These are phyloP conservation scores for Ambrosia trifida DNA, from an alignment of 129 eudicot genomes.

Conservation along the genomic window DNA sequence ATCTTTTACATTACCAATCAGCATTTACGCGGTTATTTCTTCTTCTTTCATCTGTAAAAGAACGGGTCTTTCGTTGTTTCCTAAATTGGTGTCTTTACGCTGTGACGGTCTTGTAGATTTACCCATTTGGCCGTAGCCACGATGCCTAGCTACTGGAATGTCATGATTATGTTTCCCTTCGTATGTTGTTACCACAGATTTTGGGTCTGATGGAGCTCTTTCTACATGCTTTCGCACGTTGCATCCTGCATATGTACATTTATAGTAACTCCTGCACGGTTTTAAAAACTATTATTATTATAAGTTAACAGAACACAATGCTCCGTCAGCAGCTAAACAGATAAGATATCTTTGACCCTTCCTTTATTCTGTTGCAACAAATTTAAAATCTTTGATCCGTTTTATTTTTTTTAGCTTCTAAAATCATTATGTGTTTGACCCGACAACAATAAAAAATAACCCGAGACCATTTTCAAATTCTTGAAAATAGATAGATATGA, in stretches of 20 bases:
- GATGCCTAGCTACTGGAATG: constrained; percentile 58
- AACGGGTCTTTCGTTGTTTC: constrained; percentile 53
- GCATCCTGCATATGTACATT: constrained; percentile 83
- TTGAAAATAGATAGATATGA: too few species aligned
- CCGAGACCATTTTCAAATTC: too few species aligned
- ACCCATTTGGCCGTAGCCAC: constrained; percentile 36
- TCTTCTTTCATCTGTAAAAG: constrained; percentile 72
- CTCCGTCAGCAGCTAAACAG: too few species aligned
- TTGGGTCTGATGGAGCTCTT: constrained; percentile 78
- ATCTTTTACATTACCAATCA: constrained; percentile 14
- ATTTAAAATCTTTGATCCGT: too few species aligned
- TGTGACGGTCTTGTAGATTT: constrained; percentile 32
- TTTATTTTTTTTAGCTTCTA: too few species aligned
- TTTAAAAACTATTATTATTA: constrained; percentile 8
- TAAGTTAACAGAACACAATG: not conserved
- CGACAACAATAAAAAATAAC: too few species aligned
- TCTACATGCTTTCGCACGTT: constrained; percentile 94
- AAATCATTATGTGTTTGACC: too few species aligned
- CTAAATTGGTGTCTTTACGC: constrained; percentile 51
- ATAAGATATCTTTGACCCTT: too few species aligned
- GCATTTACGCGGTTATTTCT: constrained; percentile 51
- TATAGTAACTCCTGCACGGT: constrained; percentile 83
- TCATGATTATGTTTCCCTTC: constrained; percentile 98
- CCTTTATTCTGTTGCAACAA: too few species aligned
- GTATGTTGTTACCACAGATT: constrained; percentile 88